Base-by-base conservation (phyloP, 2,329 filamentous ascomycete genomes). In the Ophiostoma himal-ulmi region DNA sequence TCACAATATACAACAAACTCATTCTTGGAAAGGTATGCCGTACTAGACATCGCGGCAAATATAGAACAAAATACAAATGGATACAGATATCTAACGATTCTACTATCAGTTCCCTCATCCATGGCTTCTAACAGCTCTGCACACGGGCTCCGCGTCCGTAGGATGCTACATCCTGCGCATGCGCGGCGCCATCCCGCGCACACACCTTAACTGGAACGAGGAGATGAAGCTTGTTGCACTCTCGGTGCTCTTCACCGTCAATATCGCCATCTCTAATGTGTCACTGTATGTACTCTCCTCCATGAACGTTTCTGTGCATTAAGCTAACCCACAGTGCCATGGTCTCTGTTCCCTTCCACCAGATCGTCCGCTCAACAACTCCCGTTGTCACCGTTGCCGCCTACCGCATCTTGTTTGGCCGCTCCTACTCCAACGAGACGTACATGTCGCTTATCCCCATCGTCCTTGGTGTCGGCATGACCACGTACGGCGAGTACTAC, bases 311-410 rank as follows among this genome's bases (percentile, higher is more conserved):
- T 30, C 30, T 30, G 30, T 30, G 30, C 30, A 30, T 30, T 2
- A 30, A 30, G 30, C 30, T 30, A 30, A 30, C 30, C 30, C 30
- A 30, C 17, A 60, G 54, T 20, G 73, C 72, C 26, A 73, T 75
- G 73, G 75, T 75, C 22, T 88, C 86, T 0, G 84, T 89, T 14
- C 84, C 87, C 2, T 89, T 89, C 78, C 87, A 88, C 77, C 87
- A 89, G 76, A 85, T 87, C 70, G 83, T 88, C 76, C 83, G 87
- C 73, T 87, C 86, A 70, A 85, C 86, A 17, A 85, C 82, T 70
- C 87, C 87, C 39, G 82, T 88, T 75, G 85, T 88, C 77, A 88
- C 86, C 69, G 84, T 88, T 71, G 77, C 86, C 73, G 86, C 89
- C 75, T 88, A 86, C 79, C 83, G 84, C 68, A 75, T 85, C 68